Conservation (phyloP, 2,329 filamentous ascomycete genomes). For the Exophiala sp. region DNA sequence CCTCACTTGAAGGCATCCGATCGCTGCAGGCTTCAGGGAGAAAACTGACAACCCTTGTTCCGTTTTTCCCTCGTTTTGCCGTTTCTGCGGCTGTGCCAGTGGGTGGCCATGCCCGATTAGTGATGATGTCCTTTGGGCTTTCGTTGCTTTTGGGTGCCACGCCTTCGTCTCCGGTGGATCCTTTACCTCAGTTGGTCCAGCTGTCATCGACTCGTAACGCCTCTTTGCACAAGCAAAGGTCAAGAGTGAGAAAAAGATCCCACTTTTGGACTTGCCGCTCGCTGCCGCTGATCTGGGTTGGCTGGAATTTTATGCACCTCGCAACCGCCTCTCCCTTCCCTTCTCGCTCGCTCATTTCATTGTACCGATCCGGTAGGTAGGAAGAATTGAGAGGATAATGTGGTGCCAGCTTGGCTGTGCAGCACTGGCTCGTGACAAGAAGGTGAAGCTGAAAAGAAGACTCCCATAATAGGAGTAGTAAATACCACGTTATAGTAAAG, state of each 20-base stretch:
- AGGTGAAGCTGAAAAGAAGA: no score
- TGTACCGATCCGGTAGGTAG: no score
- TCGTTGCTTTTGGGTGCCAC: slow-evolving; percentile 13
- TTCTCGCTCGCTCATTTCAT: no score
- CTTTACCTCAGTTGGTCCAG: not conserved
- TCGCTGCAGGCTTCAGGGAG: slow-evolving; percentile 18
- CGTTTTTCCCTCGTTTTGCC: slow-evolving; percentile 8
- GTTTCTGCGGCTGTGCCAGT: slow-evolving; percentile 21
- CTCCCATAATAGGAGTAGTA: no score
- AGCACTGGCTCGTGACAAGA: no score
- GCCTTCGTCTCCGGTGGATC: slow-evolving; percentile 10
- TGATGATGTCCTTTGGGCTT: not conserved
- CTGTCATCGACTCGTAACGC: slow-evolving; percentile 11
- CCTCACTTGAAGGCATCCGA: slow-evolving; percentile 8
- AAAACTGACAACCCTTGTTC: not conserved
- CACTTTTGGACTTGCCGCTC: slow-evolving; percentile 4
- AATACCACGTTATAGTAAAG: no score
- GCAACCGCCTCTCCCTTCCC: not conserved
- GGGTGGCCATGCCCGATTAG: slow-evolving; percentile 3
- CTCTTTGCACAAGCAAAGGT: not conserved
- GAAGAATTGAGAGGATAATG: no score
- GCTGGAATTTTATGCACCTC: slow-evolving; percentile 1
- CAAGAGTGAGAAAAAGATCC: not conserved
- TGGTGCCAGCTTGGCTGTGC: no score
- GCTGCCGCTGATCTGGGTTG: slow-evolving; percentile 6